phyloP scores from a whole-genome alignment of 106 monocot species.

The Xerophyta viscosa region DNA sequence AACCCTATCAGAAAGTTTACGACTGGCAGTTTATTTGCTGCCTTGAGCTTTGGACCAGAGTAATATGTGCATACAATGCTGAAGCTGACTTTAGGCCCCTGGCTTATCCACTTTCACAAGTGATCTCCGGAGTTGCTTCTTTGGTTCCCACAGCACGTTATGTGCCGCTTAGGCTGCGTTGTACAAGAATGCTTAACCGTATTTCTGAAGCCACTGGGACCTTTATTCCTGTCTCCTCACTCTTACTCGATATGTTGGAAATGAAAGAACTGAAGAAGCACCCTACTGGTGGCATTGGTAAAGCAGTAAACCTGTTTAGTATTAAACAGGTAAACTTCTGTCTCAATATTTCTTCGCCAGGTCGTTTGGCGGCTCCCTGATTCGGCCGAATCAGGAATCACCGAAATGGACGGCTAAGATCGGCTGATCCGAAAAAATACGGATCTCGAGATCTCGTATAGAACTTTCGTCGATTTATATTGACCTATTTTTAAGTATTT shows the following conservation, averaged over 20 bases:
- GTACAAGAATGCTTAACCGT: constrained; percentile 82
- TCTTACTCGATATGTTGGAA: constrained; percentile 85
- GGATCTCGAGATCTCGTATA: no score
- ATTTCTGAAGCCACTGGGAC: constrained; percentile 60
- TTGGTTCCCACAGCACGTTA: constrained; percentile 88
- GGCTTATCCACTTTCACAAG: constrained; percentile 88
- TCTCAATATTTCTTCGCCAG: neutral
- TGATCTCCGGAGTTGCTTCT: constrained; percentile 71
- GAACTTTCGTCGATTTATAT: no score
- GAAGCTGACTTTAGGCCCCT: constrained; percentile 75
- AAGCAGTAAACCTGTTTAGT: constrained; percentile 58
- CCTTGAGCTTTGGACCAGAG: constrained; percentile 87
- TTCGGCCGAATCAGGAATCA: no score
- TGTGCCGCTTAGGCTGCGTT: constrained; percentile 73
- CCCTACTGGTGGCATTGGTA: constrained; percentile 73
- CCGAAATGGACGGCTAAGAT: no score
- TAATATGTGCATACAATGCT: constrained; percentile 62
- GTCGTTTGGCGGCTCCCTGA: no score
- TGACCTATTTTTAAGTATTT: no score
- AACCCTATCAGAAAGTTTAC: constrained; percentile 86
- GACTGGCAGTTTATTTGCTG: constrained; percentile 93
- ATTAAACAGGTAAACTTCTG: constrained; percentile 63
- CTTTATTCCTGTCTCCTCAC: constrained; percentile 69
- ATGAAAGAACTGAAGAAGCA: constrained; percentile 67
- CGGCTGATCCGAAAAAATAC: no score